These are phyloP conservation scores for Leucoagaricus sp. DNA, from an alignment of 1,284 basidiomycete species.

Conservation along the genomic window DNA sequence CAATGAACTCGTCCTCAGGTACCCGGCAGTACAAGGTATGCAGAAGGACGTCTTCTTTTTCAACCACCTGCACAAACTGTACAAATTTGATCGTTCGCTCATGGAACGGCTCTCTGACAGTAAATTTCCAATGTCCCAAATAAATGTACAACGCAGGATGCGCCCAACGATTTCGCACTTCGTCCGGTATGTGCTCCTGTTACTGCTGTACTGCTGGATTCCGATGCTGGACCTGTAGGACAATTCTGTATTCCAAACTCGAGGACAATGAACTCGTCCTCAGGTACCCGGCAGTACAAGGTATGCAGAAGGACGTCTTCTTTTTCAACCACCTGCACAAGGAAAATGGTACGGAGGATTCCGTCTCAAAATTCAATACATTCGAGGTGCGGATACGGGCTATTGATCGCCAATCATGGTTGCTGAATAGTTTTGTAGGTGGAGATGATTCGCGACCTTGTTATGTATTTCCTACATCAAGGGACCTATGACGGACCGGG, in stretches of 20 bases:
- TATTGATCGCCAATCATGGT: neutral
- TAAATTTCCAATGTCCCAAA: constrained; percentile 56
- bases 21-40: constrained; percentile 26
- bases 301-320: constrained; percentile 26
- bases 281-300: constrained; percentile 25
- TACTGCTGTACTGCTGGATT: neutral
- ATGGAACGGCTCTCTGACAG: constrained; percentile 60
- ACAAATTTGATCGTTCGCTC: constrained; percentile 61
- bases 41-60: constrained; percentile 28
- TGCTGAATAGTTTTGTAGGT: constrained; percentile 42
- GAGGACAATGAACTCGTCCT: constrained; percentile 25
- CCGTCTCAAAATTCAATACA: constrained; percentile 61
- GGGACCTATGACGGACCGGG: constrained; percentile 57
- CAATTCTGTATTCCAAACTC: constrained; percentile 25
- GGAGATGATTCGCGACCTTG: constrained; percentile 68
- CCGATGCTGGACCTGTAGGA: constrained; percentile 14
- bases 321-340: constrained; percentile 23
- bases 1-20: constrained; percentile 22
- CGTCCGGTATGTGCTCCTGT: constrained; percentile 35
- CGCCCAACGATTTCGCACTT: constrained; percentile 52
- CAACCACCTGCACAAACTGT: constrained; percentile 36
- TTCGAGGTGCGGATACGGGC: constrained; percentile 56
- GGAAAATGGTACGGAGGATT: constrained; percentile 51
- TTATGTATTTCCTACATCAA: constrained; percentile 66
- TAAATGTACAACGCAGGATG: constrained; percentile 66